phyloP scores from a whole-genome alignment of 441 rosid species.

The Adansonia rubrostipa region DNA sequence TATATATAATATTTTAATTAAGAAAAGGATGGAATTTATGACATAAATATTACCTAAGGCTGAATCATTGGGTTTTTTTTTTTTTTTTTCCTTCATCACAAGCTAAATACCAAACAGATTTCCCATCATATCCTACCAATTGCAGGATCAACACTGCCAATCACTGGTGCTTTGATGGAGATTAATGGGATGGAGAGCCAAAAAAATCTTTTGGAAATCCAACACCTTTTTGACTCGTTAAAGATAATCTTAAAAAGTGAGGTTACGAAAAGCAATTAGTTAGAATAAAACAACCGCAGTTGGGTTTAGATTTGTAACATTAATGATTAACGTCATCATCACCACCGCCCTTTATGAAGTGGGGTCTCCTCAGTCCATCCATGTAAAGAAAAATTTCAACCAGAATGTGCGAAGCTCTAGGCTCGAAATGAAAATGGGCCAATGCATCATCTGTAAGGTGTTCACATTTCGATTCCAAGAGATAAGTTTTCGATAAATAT shows the following conservation, averaged over 20 bases:
- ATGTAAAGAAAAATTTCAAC: background rate
- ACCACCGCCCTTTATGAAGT: conserved; percentile 15
- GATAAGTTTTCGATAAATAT: no score
- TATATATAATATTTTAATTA: no score
- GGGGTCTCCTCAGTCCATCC: conserved; percentile 22
- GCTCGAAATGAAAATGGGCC: conserved; percentile 21
- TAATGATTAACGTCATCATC: conserved; percentile 17
- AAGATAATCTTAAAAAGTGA: conserved; percentile 5
- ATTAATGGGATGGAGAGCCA: background rate
- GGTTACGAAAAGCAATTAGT: background rate
- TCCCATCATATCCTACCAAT: background rate
- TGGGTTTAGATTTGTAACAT: background rate
- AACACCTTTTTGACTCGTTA: conserved; percentile 20
- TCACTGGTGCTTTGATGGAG: conserved; percentile 15
- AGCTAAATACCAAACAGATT: background rate
- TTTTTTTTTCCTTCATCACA: no score
- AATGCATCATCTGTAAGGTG: background rate
- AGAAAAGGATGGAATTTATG: background rate
- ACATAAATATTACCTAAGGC: background rate
- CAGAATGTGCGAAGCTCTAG: background rate
- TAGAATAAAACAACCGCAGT: background rate
- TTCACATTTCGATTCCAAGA: no score
- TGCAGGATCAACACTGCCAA: background rate
- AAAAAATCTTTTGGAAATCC: conserved; percentile 8
- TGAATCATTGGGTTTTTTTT: background rate